phyloP scores from a whole-genome alignment of 345 rosid species.

The Excoecaria agallocha region DNA sequence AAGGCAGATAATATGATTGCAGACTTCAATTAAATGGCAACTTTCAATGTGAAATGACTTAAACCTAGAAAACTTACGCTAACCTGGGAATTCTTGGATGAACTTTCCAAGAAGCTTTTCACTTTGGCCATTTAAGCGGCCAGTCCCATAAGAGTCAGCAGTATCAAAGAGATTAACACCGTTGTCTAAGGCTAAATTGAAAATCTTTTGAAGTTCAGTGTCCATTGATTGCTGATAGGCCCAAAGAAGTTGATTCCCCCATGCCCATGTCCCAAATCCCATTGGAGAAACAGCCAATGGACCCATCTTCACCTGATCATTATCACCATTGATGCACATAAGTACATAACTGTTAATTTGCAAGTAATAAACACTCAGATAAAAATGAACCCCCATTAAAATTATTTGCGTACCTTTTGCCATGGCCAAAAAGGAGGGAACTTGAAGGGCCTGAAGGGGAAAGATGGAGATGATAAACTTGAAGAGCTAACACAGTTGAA shows the following conservation, averaged over 20 bases:
- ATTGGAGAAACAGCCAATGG: conserved; percentile 82
- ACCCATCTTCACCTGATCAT: conserved; percentile 73
- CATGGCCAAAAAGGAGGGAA: conserved; percentile 85
- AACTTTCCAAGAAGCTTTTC: conserved; percentile 88
- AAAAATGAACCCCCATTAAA: not conserved
- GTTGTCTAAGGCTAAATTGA: conserved; percentile 67
- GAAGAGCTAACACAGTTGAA: conserved; percentile 41
- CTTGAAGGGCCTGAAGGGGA: conserved; percentile 53
- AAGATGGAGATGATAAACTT: conserved; percentile 29
- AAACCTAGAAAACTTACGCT: conserved; percentile 4
- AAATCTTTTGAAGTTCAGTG: conserved; percentile 65
- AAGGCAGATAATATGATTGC: too few species aligned
- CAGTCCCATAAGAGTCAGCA: conserved; percentile 95
- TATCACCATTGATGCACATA: not conserved
- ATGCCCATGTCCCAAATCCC: conserved; percentile 99
- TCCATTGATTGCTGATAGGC: conserved; percentile 86
- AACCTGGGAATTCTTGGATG: conserved; percentile 58
- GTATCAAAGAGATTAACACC: conserved; percentile 85
- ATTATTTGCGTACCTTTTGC: conserved; percentile 51
- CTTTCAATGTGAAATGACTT: too few species aligned
- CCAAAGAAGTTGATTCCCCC: conserved; percentile 98
- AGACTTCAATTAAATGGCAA: too few species aligned
- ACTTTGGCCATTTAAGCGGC: conserved; percentile 79
- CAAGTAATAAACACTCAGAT: not conserved
- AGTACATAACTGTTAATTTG: not conserved